Base-by-base conservation (phyloP, 73 alveolate genomes). In the Paramecium primaurelia region DNA sequence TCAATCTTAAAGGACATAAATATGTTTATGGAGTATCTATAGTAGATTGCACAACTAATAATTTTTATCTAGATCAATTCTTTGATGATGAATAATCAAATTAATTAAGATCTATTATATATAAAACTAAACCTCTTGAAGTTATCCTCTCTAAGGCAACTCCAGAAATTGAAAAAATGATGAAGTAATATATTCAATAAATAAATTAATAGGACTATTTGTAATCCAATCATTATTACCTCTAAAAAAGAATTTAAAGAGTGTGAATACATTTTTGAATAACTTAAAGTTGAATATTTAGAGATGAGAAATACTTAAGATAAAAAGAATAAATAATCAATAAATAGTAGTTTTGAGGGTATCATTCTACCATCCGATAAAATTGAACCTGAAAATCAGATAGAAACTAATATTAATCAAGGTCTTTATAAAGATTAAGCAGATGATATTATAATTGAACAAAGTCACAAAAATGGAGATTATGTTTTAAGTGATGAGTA, bases 11-110 rank as follows among this genome's bases (percentile, higher is more conserved):
- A 36, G 93, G 89, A 77, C 93, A 92, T 28, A 77, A 34, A 16
- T 59, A 86, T 40, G 69, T 54, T 9, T 93, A 95, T 94, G 99
- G 99, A n/a, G 16, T 96, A 20, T 85, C 95, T 44, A 92, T 94
- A 26, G 95, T 92, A 42, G 99, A 96, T 86, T 87, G 92, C 2
- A 84, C 97, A 10, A 96, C 98, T 5, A 93, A 92, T 36, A 59
- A 94, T 59, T 94, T 95, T 88, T 85, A 84, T 69, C 69, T 92
- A 45, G 98, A 97, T 32, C 77, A 86, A 16, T 88, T 94, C 58
- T 87, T 86, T 9, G 95, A 87, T 42, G 93, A 87, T 64, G 88
- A 73, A 14, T 34, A 71, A 12, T 73, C 88, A 2, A 87, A 87
- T 40, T 20, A 36, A 60, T 44, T 87, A 14, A 73, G 93, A 28